Evolutionary conservation across 306 rosid genomes (phyloP).

Genomic region (Cucumis sativus): DNA sequence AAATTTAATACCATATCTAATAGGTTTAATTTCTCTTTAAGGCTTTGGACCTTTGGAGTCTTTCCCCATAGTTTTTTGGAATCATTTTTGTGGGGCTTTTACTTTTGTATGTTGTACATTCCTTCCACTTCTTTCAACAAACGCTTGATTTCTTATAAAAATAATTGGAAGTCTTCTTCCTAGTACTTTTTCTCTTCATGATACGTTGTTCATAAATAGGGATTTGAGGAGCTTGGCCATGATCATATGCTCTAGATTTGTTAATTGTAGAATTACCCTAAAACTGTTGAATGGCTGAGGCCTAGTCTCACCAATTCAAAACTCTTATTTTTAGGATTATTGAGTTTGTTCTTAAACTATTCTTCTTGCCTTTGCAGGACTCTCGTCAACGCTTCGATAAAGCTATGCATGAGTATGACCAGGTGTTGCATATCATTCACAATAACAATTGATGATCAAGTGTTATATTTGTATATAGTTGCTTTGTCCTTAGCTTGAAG

Average conservation of each 20-base stretch:
- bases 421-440: slow-evolving; percentile 37
- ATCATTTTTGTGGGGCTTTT: neutral
- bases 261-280: neutral
- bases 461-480: neutral
- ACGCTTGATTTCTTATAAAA: neutral
- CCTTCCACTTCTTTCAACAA: neutral
- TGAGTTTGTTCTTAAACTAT: slow-evolving; percentile 3
- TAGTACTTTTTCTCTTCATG: neutral
- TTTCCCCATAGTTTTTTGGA: neutral
- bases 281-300: neutral
- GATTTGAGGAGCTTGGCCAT: neutral
- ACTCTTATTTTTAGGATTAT: neutral
- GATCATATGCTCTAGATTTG: neutral
- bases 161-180: neutral
- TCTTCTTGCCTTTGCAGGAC: slow-evolving; percentile 36
- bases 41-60: neutral
- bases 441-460: neutral
- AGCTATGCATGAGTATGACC: slow-evolving; percentile 73
- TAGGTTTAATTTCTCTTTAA: too few species aligned
- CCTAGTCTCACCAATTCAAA: neutral
- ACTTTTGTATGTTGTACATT: neutral
- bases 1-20: too few species aligned
- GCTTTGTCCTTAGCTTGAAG: neutral
- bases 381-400: slow-evolving; percentile 74
- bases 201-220: neutral